These are phyloP conservation scores for Nannizziopsis barbatae DNA, from an alignment of 2,329 filamentous ascomycete genomes.

Conservation along the genomic window DNA sequence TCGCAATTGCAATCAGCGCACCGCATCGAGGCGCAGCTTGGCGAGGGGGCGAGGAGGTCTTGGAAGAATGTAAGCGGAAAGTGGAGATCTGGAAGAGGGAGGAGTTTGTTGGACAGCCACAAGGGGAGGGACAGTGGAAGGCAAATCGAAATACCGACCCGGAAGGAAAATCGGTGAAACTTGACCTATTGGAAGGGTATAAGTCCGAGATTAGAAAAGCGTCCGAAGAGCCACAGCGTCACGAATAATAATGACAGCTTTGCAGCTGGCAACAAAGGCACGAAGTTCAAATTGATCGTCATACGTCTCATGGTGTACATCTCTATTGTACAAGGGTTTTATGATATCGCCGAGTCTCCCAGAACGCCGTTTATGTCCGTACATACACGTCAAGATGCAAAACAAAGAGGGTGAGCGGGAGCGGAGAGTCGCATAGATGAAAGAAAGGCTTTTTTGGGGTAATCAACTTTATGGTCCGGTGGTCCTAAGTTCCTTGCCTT, in stretches of 20 bases:
- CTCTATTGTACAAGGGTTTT: constrained; percentile 1
- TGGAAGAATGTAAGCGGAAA: constrained; percentile 73
- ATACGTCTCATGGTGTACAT: constrained; percentile 1
- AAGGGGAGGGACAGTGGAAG: constrained; percentile 64
- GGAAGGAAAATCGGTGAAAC: constrained; percentile 29
- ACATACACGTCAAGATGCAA: not conserved
- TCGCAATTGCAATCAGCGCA: constrained; percentile 74
- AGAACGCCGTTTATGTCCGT: constrained; percentile 3
- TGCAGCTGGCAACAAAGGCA: not conserved
- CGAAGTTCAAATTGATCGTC: not conserved
- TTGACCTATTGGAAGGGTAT: not conserved
- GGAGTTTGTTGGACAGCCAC: constrained; percentile 58
- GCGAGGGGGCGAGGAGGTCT: constrained; percentile 74
- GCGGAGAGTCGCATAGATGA: constrained; percentile 1
- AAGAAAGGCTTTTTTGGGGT: not conserved
- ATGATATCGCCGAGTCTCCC: not conserved
- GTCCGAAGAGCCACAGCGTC: not conserved
- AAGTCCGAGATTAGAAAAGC: not conserved
- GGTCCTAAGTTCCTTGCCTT: constrained; percentile 42
- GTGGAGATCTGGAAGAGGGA: constrained; percentile 97
- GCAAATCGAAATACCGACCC: constrained; percentile 66
- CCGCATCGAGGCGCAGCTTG: constrained; percentile 77
- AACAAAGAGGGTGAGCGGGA: not conserved
- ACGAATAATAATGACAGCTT: not conserved
- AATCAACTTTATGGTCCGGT: constrained; percentile 1